Base-by-base conservation (phyloP, 345 rosid species). In the Arabis hirsuta region DNA sequence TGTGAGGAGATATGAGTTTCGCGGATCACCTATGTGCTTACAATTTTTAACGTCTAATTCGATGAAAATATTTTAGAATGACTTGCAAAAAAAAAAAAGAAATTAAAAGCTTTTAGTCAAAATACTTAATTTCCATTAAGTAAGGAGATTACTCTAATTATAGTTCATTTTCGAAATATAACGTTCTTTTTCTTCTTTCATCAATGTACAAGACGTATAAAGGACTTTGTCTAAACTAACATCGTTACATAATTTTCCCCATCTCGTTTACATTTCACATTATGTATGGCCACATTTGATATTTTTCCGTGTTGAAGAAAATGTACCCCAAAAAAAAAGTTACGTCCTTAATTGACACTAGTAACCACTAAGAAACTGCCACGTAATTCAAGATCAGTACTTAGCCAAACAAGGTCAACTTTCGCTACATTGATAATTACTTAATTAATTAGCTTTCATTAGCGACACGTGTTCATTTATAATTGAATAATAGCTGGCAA, bases 391-490 rank as follows among this genome's bases (percentile, higher is more conserved):
- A 22, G 7, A 45, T 8, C 9, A 47, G 43, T 67, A 36, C 56
- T 34, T 45, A 69, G 53, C 36, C 20, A 41, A 41, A 22, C 61
- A 58, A 51, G 72, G 73, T 73, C 72, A 73, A 73, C 73, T 60
- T 51, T 65, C 12, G 29, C 24, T 65, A 5, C 65, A 47, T 16
- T 41, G 19, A 31, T 31, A 50, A 64, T 48, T 39, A 45, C 50
- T 9, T 64, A 36, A 45, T 9, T 64, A 36, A 45, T 65, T 66
- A 66, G 55, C 39, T 51, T 51, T 74, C 26, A 24, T 22, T 3
- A 5, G 24, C 32, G 14, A 5, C 38, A 53, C 73, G 44, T 60
- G 62, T 26, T 12, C 0, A 44, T 0, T 11, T 26, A 2, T 74
- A 20, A 67, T 34, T 67, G 73, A 69, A 6, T 6, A 3, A 14